These are phyloP conservation scores for Trichoderma reesei DNA, from an alignment of 495 filamentous ascomycete species.

Conservation along the genomic window DNA sequence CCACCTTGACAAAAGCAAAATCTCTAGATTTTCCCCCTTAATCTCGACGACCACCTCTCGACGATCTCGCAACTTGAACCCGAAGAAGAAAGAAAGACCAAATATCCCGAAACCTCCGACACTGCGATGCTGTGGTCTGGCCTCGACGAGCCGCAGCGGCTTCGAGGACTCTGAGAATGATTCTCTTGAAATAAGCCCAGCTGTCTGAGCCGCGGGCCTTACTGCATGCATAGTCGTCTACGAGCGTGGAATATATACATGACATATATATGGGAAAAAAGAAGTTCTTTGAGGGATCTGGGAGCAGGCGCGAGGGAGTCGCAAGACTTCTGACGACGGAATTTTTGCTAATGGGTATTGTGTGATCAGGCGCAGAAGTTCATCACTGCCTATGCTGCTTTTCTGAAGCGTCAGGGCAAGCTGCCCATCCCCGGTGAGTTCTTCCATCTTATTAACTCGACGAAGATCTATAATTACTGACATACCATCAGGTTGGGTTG, in stretches of 20 bases:
- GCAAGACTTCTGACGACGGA: slow-evolving; percentile 51
- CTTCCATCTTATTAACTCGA: slow-evolving; percentile 9
- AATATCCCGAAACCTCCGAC: slow-evolving; percentile 2
- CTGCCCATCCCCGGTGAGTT: slow-evolving; percentile 82
- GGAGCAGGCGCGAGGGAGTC: slow-evolving; percentile 50
- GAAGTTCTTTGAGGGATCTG: slow-evolving; percentile 12
- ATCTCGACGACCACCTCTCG: slow-evolving; percentile 13
- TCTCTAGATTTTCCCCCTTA: slow-evolving; percentile 16
- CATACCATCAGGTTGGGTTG: slow-evolving; percentile 70
- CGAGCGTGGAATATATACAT: background rate
- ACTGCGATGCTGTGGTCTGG: slow-evolving; percentile 1
- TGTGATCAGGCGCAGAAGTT: slow-evolving; percentile 76
- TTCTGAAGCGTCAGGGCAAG: slow-evolving; percentile 98
- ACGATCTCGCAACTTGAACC: slow-evolving; percentile 21
- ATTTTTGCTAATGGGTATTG: slow-evolving; percentile 45
- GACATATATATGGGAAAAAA: slow-evolving; percentile 12
- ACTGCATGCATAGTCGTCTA: background rate
- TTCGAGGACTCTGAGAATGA: background rate
- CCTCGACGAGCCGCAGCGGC: background rate
- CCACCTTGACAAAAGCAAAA: slow-evolving; percentile 16
- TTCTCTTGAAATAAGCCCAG: background rate
- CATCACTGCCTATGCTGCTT: slow-evolving; percentile 86
- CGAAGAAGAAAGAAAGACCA: slow-evolving; percentile 12
- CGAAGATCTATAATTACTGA: slow-evolving; percentile 13
- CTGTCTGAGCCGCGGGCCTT: background rate